These are phyloP conservation scores for Mycena rosella DNA, from an alignment of 768 basidiomycete genomes.

Conservation along the genomic window DNA sequence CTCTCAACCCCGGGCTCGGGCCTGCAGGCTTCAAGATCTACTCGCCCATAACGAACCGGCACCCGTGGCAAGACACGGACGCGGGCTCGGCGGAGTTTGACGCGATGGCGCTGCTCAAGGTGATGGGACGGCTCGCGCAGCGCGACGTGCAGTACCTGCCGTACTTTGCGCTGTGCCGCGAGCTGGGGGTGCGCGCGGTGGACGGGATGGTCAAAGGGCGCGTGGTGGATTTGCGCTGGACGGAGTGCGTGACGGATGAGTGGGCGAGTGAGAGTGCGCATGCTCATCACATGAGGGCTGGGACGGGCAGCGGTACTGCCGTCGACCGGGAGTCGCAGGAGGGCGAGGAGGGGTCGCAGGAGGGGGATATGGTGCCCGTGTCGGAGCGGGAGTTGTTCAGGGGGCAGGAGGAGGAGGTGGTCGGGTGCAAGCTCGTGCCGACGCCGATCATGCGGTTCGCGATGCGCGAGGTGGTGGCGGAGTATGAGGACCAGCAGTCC, in stretches of 20 bases:
- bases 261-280: slow-evolving; percentile 49
- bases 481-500: slow-evolving; percentile 83
- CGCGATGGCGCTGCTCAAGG: slow-evolving; percentile 84
- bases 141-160: slow-evolving; percentile 73
- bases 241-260: slow-evolving; percentile 75
- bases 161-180: slow-evolving; percentile 86
- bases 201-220: slow-evolving; percentile 88
- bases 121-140: slow-evolving; percentile 83
- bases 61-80: slow-evolving; percentile 29
- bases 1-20: slow-evolving; percentile 69
- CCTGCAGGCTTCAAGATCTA: slow-evolving; percentile 76
- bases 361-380: slow-evolving; percentile 49
- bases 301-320: slow-evolving; percentile 56
- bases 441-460: slow-evolving; percentile 88
- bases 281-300: slow-evolving; percentile 14
- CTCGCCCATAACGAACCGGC: slow-evolving; percentile 55
- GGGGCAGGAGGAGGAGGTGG: slow-evolving; percentile 67
- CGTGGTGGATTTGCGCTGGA: slow-evolving; percentile 83
- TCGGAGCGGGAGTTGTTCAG: slow-evolving; percentile 62
- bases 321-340: slow-evolving; percentile 50
- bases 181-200: slow-evolving; percentile 85
- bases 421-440: slow-evolving; percentile 83
- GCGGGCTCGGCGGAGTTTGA: slow-evolving; percentile 69
- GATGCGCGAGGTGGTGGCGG: slow-evolving; percentile 86
- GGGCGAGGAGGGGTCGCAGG: slow-evolving; percentile 34